These are phyloP conservation scores for Blakeslea trispora DNA, from an alignment of 371 early-diverging fungal genomes.

Conservation along the genomic window DNA sequence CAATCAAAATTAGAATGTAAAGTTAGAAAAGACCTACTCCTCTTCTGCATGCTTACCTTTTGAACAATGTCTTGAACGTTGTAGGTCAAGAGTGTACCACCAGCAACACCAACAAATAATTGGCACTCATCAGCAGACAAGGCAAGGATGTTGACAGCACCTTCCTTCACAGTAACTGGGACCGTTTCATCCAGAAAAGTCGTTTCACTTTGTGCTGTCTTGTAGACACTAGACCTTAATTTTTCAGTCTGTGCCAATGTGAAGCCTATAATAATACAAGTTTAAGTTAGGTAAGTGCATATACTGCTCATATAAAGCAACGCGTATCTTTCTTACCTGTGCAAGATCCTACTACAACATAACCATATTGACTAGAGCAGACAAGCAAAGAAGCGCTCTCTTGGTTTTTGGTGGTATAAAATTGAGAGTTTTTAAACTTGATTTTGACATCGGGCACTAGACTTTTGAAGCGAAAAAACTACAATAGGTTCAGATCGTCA, in stretches of 20 bases:
- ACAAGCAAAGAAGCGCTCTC: conserved; percentile 35
- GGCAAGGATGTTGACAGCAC: conserved; percentile 34
- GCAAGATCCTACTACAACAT: conserved; percentile 40
- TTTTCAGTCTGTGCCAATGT: conserved; percentile 29
- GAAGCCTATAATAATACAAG: conserved; percentile 30
- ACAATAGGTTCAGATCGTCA: neutral
- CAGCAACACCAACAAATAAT: conserved; percentile 33
- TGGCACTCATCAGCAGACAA: conserved; percentile 34
- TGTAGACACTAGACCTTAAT: conserved; percentile 27
- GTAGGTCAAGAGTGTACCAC: conserved; percentile 33
- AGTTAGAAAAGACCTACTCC: neutral
- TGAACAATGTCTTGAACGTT: conserved; percentile 34
- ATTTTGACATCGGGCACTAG: conserved; percentile 45
- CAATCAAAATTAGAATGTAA: too few species aligned
- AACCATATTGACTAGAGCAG: conserved; percentile 43
- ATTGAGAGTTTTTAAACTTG: conserved; percentile 31
- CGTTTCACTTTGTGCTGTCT: conserved; percentile 21
- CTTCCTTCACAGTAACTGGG: conserved; percentile 12
- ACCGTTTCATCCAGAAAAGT: conserved; percentile 18
- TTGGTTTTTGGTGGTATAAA: conserved; percentile 11
- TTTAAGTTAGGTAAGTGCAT: neutral
- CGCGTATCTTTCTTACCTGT: conserved; percentile 24
- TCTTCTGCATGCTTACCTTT: conserved; percentile 18
- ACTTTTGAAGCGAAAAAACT: conserved; percentile 42
- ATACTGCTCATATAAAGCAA: neutral